phyloP scores from a whole-genome alignment of 768 basidiomycete species.

The Fomitopsis pulvina region DNA sequence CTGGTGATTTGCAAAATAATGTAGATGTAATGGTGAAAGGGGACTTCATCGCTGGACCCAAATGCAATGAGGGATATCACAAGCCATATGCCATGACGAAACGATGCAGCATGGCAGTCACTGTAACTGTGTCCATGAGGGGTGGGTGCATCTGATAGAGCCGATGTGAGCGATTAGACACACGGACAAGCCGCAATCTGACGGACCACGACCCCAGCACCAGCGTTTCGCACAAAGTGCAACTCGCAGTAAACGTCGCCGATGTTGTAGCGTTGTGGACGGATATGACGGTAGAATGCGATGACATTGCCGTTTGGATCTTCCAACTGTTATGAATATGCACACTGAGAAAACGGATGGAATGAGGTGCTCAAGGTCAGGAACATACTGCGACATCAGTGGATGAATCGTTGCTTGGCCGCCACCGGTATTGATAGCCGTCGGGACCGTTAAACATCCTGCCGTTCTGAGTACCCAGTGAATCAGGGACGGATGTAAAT shows the following conservation, averaged over 20 bases:
- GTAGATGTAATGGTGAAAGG: neutral
- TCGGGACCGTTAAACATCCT: constrained; percentile 79
- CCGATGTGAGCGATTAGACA: constrained; percentile 7
- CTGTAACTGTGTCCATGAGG: constrained; percentile 83
- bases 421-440: constrained; percentile 75
- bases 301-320: constrained; percentile 64
- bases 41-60: neutral
- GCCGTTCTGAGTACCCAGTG: constrained; percentile 19
- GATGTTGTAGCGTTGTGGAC: constrained; percentile 74
- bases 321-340: constrained; percentile 46
- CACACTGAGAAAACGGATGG: constrained; percentile 5
- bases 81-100: constrained; percentile 54
- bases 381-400: constrained; percentile 50
- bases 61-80: constrained; percentile 19
- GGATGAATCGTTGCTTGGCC: constrained; percentile 47
- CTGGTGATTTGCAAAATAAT: constrained; percentile 6
- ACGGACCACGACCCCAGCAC: constrained; percentile 74
- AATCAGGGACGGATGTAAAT: constrained; percentile 1
- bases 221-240: constrained; percentile 73
- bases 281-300: constrained; percentile 75
- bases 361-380: neutral
- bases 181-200: constrained; percentile 12
- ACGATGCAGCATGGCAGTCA: constrained; percentile 82
- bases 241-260: constrained; percentile 85
- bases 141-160: constrained; percentile 69